phyloP scores from a whole-genome alignment of 2,329 filamentous ascomycete genomes.

The Pestalotiopsis sp. region DNA sequence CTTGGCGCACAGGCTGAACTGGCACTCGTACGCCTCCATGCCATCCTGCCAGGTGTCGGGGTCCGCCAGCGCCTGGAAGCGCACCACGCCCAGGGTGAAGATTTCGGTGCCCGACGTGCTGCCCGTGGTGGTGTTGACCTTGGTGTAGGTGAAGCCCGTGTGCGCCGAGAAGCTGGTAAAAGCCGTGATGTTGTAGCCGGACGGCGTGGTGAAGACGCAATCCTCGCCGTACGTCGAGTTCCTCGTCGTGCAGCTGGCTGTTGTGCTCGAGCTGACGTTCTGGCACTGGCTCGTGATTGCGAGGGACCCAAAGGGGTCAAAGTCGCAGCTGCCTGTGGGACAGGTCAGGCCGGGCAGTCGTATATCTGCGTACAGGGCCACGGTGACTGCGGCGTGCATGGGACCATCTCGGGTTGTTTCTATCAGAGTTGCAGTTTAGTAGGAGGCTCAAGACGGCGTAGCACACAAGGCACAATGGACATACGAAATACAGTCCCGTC shows the following conservation, averaged over 20 bases:
- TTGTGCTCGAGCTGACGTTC: background rate
- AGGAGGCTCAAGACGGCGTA: background rate
- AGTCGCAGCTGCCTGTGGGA: background rate
- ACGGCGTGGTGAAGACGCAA: background rate
- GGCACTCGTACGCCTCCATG: background rate
- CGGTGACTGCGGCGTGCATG: background rate
- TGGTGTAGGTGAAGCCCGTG: background rate
- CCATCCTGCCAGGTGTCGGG: background rate
- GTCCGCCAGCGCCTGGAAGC: background rate
- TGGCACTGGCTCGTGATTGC: background rate
- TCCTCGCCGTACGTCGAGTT: background rate
- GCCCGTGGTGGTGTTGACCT: background rate
- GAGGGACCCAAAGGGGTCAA: background rate
- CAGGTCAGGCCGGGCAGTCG: background rate
- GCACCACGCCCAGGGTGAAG: background rate
- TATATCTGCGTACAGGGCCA: background rate
- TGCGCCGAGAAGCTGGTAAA: background rate
- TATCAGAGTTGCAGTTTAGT: background rate
- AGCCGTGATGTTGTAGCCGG: background rate
- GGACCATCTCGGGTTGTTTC: background rate
- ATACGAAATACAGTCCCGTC: background rate
- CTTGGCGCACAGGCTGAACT: background rate
- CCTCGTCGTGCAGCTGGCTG: background rate
- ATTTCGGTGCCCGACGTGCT: background rate
- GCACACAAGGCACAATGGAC: fast-evolving